These are phyloP conservation scores for Pestalotiopsis sp. DNA, from an alignment of 2,329 filamentous ascomycete species.

Conservation along the genomic window DNA sequence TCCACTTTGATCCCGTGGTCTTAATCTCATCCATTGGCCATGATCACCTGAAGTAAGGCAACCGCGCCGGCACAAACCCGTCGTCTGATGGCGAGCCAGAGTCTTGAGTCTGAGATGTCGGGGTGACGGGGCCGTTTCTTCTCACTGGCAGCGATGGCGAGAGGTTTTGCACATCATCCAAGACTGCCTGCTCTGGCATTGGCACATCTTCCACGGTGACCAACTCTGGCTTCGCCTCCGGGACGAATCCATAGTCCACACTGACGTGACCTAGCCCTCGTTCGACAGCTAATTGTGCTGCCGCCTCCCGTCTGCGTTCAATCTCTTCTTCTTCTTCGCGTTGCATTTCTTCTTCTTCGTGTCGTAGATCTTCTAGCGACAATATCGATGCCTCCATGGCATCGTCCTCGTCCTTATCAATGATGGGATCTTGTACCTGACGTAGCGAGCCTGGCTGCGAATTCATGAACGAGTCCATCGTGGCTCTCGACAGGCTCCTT, in stretches of 20 bases:
- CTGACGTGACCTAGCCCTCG: constrained; percentile 45
- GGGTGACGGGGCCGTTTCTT: constrained; percentile 4
- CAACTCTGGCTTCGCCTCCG: constrained; percentile 32
- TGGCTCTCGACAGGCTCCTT: constrained; percentile 61
- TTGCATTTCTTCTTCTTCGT: constrained; percentile 53
- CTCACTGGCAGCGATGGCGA: constrained; percentile 13
- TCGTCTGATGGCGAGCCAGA: constrained; percentile 14
- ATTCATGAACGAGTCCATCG: constrained; percentile 43
- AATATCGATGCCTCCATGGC: constrained; percentile 40
- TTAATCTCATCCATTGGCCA: neutral
- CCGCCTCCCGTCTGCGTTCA: constrained; percentile 53
- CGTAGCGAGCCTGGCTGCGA: constrained; percentile 31
- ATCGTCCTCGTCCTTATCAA: constrained; percentile 32
- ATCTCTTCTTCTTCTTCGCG: constrained; percentile 56
- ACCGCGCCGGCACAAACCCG: constrained; percentile 58
- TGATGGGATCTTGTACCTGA: constrained; percentile 23
- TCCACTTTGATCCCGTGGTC: neutral
- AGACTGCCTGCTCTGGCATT: constrained; percentile 24
- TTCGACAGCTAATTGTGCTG: constrained; percentile 50
- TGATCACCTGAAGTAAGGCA: constrained; percentile 54
- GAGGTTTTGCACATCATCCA: constrained; percentile 22
- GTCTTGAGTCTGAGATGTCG: neutral
- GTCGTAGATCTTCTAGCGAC: constrained; percentile 53
- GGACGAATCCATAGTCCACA: constrained; percentile 35
- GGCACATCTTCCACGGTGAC: constrained; percentile 29